phyloP scores from a whole-genome alignment of 140 eudicot species.

The Ambrosia hybrid region DNA sequence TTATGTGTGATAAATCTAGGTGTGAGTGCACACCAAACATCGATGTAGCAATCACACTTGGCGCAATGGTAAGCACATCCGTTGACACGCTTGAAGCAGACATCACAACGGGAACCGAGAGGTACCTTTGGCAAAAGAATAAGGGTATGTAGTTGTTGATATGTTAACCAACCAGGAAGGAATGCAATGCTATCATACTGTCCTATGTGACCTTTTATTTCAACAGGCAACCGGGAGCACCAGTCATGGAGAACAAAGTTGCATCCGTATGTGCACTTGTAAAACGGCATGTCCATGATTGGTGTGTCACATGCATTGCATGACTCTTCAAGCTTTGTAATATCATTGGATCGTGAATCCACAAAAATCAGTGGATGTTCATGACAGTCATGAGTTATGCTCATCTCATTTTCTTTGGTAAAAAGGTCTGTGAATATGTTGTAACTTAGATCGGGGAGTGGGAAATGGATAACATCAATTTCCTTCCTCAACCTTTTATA shows the following conservation, averaged over 20 bases:
- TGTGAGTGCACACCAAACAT: constrained; percentile 1
- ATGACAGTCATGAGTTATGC: not conserved
- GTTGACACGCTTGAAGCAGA: not conserved
- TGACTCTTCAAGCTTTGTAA: not conserved
- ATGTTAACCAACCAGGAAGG: no score
- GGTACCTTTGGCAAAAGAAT: not conserved
- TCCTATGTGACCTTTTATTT: not conserved
- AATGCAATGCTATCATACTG: no score
- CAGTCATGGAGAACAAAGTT: not conserved
- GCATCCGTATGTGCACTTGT: not conserved
- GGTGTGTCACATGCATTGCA: not conserved
- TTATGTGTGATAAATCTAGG: not conserved
- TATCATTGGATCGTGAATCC: no score
- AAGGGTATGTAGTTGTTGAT: not conserved
- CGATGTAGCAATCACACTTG: not conserved
- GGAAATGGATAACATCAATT: no score
- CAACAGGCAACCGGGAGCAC: not conserved
- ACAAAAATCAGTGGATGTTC: not conserved
- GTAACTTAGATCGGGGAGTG: no score
- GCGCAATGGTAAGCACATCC: not conserved
- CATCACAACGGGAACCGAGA: not conserved
- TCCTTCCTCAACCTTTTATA: no score
- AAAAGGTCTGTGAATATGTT: no score
- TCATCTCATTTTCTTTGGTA: no score
- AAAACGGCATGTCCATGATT: not conserved